Evolutionary conservation across 2,329 filamentous ascomycete genomes (phyloP).

Genomic region (Trichoderma gracile): DNA sequence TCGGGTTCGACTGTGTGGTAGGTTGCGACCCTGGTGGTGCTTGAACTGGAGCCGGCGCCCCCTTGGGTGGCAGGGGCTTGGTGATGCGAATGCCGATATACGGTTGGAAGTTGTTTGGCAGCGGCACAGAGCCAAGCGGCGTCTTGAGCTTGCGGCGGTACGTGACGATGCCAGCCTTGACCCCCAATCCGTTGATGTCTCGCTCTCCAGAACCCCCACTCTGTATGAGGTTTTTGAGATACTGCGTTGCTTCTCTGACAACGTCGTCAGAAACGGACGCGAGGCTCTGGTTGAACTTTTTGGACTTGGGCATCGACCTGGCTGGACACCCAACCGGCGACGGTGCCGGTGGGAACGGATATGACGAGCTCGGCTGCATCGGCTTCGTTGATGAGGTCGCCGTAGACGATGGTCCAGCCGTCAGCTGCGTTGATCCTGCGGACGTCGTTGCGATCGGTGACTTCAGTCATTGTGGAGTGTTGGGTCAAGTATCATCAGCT

Average conservation of each 20-base stretch:
- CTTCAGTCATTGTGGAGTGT: neutral
- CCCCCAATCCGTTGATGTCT: neutral
- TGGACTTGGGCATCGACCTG: neutral
- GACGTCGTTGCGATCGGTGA: neutral
- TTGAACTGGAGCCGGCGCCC: neutral
- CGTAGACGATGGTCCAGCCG: neutral
- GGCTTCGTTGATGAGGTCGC: neutral
- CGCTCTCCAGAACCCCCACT: neutral
- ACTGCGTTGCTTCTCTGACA: neutral
- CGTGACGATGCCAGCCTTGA: neutral
- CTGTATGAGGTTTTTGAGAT: neutral
- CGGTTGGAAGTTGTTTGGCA: neutral
- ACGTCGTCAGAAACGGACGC: neutral
- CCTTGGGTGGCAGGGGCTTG: neutral
- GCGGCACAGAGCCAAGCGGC: neutral
- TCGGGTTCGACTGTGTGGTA: neutral
- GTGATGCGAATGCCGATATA: neutral
- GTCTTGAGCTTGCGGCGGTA: neutral
- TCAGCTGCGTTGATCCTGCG: neutral
- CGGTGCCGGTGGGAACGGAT: neutral
- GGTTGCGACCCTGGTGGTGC: neutral
- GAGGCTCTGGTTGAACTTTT: constrained; percentile 3
- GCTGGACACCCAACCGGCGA: neutral
- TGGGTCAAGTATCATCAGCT: too few relatives aligned
- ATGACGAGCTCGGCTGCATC: neutral